Base-by-base conservation (phyloP, 2,329 filamentous ascomycete genomes). In the Aaosphaeria arxii region DNA sequence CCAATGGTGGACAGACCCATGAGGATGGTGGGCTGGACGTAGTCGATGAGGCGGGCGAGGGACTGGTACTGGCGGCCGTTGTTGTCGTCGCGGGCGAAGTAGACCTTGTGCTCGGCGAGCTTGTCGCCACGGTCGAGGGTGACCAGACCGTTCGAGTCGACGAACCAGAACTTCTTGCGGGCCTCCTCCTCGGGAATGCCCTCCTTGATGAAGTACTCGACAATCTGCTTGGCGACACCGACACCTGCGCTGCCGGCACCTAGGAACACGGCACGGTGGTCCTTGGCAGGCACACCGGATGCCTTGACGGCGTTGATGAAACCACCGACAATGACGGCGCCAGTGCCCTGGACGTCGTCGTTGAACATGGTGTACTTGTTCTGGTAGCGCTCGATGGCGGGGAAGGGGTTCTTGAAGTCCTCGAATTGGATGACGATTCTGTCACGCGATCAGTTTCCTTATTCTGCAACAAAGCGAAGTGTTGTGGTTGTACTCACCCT, bases 381-480 rank as follows among this genome's bases (percentile, higher is more conserved):
- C 60, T 89, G 87, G 76, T 97, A 97, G 51, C 90, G 84, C 69
- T 94, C 88, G 38, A 97, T 82, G 64, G 95, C 92, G 54, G 88
- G 87, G 82, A 97, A 99, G 42, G 94, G 92, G 64, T 92, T 95
- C 78, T 97, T 95, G 73, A 96, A 97, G 68, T 97, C 94, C 52
- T 97, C 92, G 62, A 96, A 97, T 70, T 97, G 94, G 54, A 97
- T 89, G 56, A 87, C 83, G 58, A 87, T 85, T 55, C 81, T 82
- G 60, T 52, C 53, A 56, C 48, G 40, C 47, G 45, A 58, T 72
- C 56, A 73, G 67, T 63, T 57, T 51, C 50, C 53, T 32, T 29
- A 44, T 47, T 5, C 30, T 38, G 11, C n/a, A 36, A 36, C 33
- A 36, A 36, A n/a, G n/a, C 33, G n/a, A 36, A 36, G 33, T 24